A percentile compares a stretch with the other conserved stretches of the same genome.
Conservation (phyloP, 148 eudicot genomes). For the Diospyros lotus region DNA sequence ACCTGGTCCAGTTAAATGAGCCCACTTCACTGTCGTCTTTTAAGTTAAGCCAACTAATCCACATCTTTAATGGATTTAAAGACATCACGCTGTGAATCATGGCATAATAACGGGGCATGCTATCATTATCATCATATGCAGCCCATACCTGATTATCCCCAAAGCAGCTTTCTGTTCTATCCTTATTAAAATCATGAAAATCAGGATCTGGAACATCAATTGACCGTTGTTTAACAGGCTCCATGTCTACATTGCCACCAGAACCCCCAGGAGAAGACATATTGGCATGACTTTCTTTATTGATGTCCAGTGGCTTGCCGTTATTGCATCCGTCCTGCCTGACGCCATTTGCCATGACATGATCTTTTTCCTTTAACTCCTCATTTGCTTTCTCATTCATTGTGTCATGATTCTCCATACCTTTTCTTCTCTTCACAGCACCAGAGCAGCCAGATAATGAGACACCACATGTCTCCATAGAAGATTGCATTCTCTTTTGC, state of each 20-base stretch:
- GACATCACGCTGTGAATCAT: conserved; percentile 36
- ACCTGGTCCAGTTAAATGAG: conserved; percentile 32
- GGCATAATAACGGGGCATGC: conserved; percentile 16
- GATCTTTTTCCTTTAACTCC: conserved; percentile 17
- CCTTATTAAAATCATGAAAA: conserved; percentile 54
- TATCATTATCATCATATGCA: conserved; percentile 52
- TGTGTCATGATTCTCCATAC: conserved; percentile 24
- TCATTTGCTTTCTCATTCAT: conserved; percentile 7
- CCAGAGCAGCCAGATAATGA: conserved; percentile 17
- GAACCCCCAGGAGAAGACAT: not conserved
- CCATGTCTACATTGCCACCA: conserved; percentile 11
- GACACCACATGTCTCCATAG: conserved; percentile 25
- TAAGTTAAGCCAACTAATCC: conserved; percentile 54
- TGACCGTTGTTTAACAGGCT: conserved; percentile 20
- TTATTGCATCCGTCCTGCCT: not conserved
- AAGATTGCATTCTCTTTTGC: conserved; percentile 37
- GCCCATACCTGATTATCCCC: conserved; percentile 70
- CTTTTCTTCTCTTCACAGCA: conserved; percentile 44
- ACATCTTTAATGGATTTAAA: conserved; percentile 44
- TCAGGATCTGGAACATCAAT: conserved; percentile 52
- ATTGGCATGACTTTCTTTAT: conserved; percentile 1
- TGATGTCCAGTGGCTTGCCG: conserved; percentile 3
- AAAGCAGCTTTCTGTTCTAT: conserved; percentile 47
- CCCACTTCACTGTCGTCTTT: conserved; percentile 31
- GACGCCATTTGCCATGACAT: conserved; percentile 17